Base-by-base conservation (phyloP, 176 grass and related monocot genomes). In the Carex pumila region DNA sequence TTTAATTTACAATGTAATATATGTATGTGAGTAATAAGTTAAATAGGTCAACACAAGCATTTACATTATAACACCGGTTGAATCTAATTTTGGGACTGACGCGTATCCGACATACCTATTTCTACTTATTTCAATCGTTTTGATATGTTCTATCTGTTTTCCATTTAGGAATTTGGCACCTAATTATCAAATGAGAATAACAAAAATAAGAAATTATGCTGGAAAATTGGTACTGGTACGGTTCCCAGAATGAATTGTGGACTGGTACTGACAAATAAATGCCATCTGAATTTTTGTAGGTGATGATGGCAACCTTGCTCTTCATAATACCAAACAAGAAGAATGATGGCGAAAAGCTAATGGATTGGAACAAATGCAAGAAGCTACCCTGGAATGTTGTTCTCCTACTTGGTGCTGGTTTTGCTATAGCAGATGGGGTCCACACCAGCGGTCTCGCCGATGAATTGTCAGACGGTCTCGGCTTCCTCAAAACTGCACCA, bases 281-380 rank as follows among this genome's bases (percentile, higher is more conserved):
- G 14, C 17, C 11, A 74, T 74, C 11, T 29, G 45, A 74, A 74
- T 53, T 74, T 36, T 55, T 79, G 13, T 88, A 97, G 92, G 91
- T 94, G 58, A 92, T 97, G 90, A 92, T 97, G 92, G 89, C 92
- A 0, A 94, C 95, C 6, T 34, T 97, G 43, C 68, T 97, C 61
- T 97, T 97, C 89, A 85, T 97, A 88, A 94, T 97, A 82, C 95
- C 95, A 29, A 93, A 79, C 67, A 60, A 89, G 61, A 91, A 94
- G 65, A 91, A 65, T 0, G 58, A 79, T 7, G 92, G 92, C 0
- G 92, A 97, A 87, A 97, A 91, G 80, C 85, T 97, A 49, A 97
- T 97, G 95, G 95, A 97, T 88, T 94, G 92, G 92, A 89, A 90
- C 90, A 97, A 93, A 87, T 97, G 95, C 91, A 93, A 85, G 90